Evolutionary conservation across 768 basidiomycete species (phyloP).

Genomic region (Boletus tomentosulus): DNA sequence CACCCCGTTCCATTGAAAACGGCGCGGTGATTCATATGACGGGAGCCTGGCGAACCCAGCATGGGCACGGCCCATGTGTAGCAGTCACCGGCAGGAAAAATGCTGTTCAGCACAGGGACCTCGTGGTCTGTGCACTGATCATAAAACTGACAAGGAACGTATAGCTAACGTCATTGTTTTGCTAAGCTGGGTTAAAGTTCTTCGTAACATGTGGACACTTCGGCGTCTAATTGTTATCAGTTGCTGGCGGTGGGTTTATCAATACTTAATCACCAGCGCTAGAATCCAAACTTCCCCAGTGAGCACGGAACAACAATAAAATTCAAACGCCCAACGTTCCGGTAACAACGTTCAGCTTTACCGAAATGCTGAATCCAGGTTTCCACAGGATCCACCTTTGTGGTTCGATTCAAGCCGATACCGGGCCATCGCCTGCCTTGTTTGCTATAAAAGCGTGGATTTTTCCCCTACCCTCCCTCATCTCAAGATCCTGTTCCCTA

Average conservation of each 20-base stretch:
- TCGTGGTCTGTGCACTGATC: constrained; percentile 2
- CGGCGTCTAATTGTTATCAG: neutral
- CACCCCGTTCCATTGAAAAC: neutral
- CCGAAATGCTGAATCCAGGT: neutral
- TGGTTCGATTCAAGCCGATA: neutral
- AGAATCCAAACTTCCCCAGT: neutral
- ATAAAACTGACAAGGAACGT: neutral
- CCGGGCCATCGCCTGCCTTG: neutral
- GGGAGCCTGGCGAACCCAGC: neutral
- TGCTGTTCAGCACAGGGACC: neutral
- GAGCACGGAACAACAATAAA: neutral
- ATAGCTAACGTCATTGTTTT: constrained; percentile 2
- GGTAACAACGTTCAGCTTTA: neutral
- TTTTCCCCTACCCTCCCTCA: neutral
- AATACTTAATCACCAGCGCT: constrained; percentile 1
- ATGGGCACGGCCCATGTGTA: neutral
- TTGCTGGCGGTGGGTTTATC: neutral
- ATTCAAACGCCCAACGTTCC: constrained; percentile 1
- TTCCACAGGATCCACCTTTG: neutral
- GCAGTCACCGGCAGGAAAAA: neutral
- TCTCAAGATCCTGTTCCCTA: neutral
- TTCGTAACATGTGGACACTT: neutral
- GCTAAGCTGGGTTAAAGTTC: neutral
- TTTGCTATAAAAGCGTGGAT: constrained; percentile 10
- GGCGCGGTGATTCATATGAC: constrained; percentile 1